A percentile compares a stretch with the other conserved stretches of the same genome.
Evolutionary conservation across 129 eudicot species (phyloP).

Genomic region (Helianthus tuberosus): DNA sequence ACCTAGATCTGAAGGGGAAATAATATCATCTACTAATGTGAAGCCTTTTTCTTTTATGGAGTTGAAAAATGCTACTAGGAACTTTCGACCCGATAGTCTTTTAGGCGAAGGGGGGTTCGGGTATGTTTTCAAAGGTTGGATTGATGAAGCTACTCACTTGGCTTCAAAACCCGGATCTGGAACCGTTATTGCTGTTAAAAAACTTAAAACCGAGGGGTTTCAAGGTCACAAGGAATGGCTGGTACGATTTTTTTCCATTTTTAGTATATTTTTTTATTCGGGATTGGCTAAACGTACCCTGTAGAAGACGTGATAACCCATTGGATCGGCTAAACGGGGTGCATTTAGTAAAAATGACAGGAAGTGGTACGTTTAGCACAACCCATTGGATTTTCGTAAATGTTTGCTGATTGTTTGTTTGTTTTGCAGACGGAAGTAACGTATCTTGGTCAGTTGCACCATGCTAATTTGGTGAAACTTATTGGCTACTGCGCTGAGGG

Average conservation of each 20-base stretch:
- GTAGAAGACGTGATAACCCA: too few relatives aligned
- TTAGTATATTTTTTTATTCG: too few relatives aligned
- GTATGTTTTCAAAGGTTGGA: slow-evolving; percentile 94
- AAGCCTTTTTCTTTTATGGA: slow-evolving; percentile 72
- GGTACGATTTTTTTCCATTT: slow-evolving; percentile 45
- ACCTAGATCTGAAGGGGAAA: slow-evolving; percentile 80
- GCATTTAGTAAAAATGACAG: too few relatives aligned
- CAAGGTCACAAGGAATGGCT: slow-evolving; percentile 99
- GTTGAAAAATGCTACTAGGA: slow-evolving; percentile 77
- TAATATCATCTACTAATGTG: slow-evolving; percentile 63
- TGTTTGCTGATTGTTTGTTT: neutral
- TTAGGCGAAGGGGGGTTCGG: slow-evolving; percentile 99
- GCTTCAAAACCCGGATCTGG: slow-evolving; percentile 96
- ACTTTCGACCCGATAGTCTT: slow-evolving; percentile 81
- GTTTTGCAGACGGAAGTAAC: slow-evolving; percentile 84
- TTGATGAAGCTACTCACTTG: slow-evolving; percentile 61
- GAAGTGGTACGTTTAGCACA: neutral
- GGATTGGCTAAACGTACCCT: too few relatives aligned
- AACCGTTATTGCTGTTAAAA: slow-evolving; percentile 88
- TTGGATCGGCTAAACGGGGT: too few relatives aligned
- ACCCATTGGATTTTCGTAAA: neutral
- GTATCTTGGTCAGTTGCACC: slow-evolving; percentile 78
- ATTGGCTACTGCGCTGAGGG: slow-evolving; percentile 89
- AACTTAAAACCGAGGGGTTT: slow-evolving; percentile 91
- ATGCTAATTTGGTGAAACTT: slow-evolving; percentile 89